Conservation (phyloP, 225 moss, liverwort and hornwort species). For the Pleurozium schreberi region DNA sequence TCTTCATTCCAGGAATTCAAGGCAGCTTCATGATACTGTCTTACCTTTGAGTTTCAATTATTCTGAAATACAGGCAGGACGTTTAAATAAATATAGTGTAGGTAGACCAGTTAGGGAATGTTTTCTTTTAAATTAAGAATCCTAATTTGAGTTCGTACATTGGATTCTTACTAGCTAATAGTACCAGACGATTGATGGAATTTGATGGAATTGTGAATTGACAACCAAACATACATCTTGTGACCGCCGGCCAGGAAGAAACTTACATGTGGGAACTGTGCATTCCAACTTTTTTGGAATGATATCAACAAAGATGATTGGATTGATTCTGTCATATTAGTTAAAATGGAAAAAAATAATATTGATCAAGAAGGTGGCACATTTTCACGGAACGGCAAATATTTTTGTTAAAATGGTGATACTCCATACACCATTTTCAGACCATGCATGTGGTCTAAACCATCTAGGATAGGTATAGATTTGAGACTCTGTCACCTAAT, state of each 20-base stretch:
- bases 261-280: background rate
- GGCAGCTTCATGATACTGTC: background rate
- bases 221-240: background rate
- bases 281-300: background rate
- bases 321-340: background rate
- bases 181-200: background rate
- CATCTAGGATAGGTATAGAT: too few relatives aligned
- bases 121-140: background rate
- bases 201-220: background rate
- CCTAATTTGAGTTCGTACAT: background rate
- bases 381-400: background rate
- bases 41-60: background rate
- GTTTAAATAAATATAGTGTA: background rate
- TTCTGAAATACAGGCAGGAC: background rate
- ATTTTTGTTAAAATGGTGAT: background rate
- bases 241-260: background rate
- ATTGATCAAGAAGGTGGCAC: background rate
- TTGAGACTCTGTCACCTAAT: too few relatives aligned
- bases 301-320: background rate
- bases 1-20: background rate
- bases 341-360: background rate
- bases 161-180: background rate
- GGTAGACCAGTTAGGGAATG: background rate
- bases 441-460: too few relatives aligned
- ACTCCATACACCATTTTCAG: too few relatives aligned